Evolutionary conservation across 164 flowering plant species (phyloP).

Genomic region (Vitis riparia): DNA sequence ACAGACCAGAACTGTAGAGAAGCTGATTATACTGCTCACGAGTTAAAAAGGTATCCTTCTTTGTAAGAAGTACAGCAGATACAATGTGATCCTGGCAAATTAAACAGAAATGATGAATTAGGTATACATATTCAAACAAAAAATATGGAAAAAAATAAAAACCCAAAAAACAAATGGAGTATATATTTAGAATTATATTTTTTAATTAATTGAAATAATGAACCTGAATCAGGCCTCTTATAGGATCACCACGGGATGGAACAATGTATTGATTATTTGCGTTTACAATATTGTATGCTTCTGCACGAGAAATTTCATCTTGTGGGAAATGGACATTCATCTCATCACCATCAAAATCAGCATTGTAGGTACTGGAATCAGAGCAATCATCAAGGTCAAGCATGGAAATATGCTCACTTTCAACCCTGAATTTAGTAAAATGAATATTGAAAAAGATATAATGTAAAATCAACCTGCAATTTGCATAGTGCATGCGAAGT

Average conservation of each 20-base stretch:
- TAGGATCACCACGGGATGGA: slow-evolving; percentile 92
- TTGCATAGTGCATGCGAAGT: slow-evolving; percentile 95
- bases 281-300: slow-evolving; percentile 87
- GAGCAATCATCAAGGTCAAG: background rate
- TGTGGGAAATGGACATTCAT: slow-evolving; percentile 99
- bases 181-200: background rate
- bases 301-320: slow-evolving; percentile 99
- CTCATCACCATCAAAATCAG: slow-evolving; percentile 99
- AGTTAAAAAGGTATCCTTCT: slow-evolving; percentile 80
- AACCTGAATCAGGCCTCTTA: slow-evolving; percentile 95
- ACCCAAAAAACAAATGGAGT: background rate
- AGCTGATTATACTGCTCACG: slow-evolving; percentile 73
- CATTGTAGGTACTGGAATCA: slow-evolving; percentile 79
- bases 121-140: background rate
- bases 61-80: slow-evolving; percentile 84
- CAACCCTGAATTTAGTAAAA: background rate
- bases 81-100: slow-evolving; percentile 78
- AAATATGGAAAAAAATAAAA: background rate
- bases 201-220: background rate
- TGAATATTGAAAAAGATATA: background rate
- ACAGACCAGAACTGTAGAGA: slow-evolving; percentile 71
- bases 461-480: slow-evolving; percentile 71
- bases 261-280: slow-evolving; percentile 92
- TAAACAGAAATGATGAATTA: slow-evolving; percentile 1
- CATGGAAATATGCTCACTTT: background rate